Percentiles rank a stretch among this genome's conserved stretches.
phyloP scores from a whole-genome alignment of 129 eudicot species.

The Sambucus nigra region DNA sequence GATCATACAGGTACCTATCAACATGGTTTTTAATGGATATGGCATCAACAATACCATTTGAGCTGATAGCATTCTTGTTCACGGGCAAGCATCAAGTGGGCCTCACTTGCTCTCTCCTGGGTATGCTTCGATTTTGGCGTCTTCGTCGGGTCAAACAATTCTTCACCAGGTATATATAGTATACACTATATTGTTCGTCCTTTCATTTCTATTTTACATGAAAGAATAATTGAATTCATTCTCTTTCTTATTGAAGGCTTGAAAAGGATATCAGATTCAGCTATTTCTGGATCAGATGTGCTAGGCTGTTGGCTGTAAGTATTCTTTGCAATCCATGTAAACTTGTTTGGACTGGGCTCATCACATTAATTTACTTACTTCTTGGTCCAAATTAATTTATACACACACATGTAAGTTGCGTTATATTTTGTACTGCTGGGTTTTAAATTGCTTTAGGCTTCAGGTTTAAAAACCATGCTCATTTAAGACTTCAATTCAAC shows the following conservation, averaged over 20 bases:
- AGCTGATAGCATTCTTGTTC: slow-evolving; percentile 36
- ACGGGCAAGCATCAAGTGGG: slow-evolving; percentile 52
- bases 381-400: too few species aligned
- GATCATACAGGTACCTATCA: slow-evolving; percentile 61
- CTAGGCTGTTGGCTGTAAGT: slow-evolving; percentile 80
- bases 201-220: background rate
- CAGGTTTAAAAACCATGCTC: too few species aligned
- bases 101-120: slow-evolving; percentile 57
- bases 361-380: too few species aligned
- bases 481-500: too few species aligned
- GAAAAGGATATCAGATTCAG: slow-evolving; percentile 90
- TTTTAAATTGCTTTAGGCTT: too few species aligned
- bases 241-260: slow-evolving; percentile 36
- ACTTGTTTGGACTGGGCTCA: too few species aligned
- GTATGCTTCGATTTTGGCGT: slow-evolving; percentile 88
- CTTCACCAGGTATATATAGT: slow-evolving; percentile 55
- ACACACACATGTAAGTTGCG: too few species aligned
- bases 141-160: slow-evolving; percentile 77
- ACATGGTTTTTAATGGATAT: slow-evolving; percentile 94
- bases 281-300: slow-evolving; percentile 91
- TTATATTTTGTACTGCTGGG: too few species aligned
- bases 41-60: slow-evolving; percentile 86
- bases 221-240: background rate
- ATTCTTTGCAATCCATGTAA: too few species aligned
- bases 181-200: background rate